Base-by-base conservation (phyloP, 768 basidiomycete species). In the Boletus sensibilis region DNA sequence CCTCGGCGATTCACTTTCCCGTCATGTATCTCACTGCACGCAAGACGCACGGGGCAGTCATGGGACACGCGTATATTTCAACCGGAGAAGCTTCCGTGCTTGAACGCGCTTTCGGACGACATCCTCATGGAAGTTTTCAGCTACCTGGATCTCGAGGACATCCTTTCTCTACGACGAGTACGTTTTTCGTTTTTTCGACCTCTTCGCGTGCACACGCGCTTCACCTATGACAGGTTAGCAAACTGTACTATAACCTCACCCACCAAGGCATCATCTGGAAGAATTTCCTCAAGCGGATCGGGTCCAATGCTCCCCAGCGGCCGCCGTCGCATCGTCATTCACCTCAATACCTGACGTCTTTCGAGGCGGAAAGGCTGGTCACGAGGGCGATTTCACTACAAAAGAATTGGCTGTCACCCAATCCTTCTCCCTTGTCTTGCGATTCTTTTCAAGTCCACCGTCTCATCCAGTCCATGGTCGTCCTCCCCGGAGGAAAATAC, bases 241-340 rank as follows among this genome's bases (percentile, higher is more conserved):
- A 78, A 61, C 65, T 78, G 4, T 83, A 84, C 61, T 87, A 81
- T 62, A 68, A 83, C 31, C 75, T 89, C 55, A 87, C 86, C 0
- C 84, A 88, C 54, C 82, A 88, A 59, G 80, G 86, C 18, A 71
- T 82, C 44, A 82, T 88, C 39, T 89, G 88, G 88, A 86, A 84
- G 67, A 80, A 80, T 18, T 82, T 86, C 57, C 72, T 89, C 55
- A 68, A 73, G 39, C 67, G 72, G n/a, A 74, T 86, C 58, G 75
- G 75, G 25, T 73, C 84, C n/a, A 83, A 82, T 10, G 70, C 85
- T 18, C 81, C 86, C 6, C 84, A 83, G 5, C 70, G 86, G 5
- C 84, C 85, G 2, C 86, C 86, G 0, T 84, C 83, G 0, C 74
- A 76, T 58, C 76, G 78, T 33, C 81, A 82, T 62, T 69, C 69